Conservation (phyloP, 1,139 yeast genomes). For the Magnusiomyces sp. region DNA sequence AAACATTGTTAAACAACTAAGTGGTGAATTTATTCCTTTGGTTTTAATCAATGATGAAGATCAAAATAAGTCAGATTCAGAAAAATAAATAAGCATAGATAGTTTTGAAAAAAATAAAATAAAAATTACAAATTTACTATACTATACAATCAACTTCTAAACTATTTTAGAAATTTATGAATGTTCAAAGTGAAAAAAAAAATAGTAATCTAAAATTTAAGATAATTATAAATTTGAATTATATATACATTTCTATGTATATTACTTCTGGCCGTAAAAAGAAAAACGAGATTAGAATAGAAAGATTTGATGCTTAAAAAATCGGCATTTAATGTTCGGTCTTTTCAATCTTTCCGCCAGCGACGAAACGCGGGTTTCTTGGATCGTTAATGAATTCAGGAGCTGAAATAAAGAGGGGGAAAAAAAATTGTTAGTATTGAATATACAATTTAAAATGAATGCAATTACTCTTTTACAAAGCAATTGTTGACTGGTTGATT, state of each 20-base stretch:
- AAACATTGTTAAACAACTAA: slow-evolving; percentile 20
- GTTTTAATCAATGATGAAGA: slow-evolving; percentile 23
- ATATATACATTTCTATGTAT: neutral
- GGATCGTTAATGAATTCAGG: slow-evolving; percentile 68
- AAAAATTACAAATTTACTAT: neutral
- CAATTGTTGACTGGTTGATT: neutral
- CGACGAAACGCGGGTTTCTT: slow-evolving; percentile 63
- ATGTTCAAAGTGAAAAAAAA: slow-evolving; percentile 1
- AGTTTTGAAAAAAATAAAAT: slow-evolving; percentile 4
- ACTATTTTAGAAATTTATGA: neutral
- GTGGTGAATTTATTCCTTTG: slow-evolving; percentile 23
- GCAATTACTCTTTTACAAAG: slow-evolving; percentile 4
- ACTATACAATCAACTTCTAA: neutral
- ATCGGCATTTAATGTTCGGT: slow-evolving; percentile 32
- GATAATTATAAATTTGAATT: neutral
- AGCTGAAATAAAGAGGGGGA: slow-evolving; percentile 21
- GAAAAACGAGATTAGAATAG: neutral
- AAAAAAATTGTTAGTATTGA: neutral
- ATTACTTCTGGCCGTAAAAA: no score
- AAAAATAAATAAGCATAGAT: slow-evolving; percentile 15
- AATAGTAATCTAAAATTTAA: neutral
- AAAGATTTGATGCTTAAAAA: neutral
- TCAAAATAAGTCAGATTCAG: slow-evolving; percentile 3
- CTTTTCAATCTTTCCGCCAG: slow-evolving; percentile 42
- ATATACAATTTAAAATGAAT: neutral